phyloP scores from a whole-genome alignment of 192 early-diverging fungal species.

The Podila horticola region DNA sequence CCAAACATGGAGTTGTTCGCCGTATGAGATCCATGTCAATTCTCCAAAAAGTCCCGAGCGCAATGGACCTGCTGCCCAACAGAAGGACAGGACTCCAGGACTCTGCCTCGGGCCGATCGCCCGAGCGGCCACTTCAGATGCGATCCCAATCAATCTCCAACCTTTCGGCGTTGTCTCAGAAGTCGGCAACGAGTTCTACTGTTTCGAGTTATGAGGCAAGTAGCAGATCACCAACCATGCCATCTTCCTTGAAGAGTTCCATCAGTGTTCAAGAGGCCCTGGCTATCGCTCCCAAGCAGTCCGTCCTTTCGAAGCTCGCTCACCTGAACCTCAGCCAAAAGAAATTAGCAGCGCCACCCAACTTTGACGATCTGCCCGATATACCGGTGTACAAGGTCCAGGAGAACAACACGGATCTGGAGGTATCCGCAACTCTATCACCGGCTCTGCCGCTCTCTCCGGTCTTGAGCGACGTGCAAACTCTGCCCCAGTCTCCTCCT shows the following conservation, averaged over 20 bases:
- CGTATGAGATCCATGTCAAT: constrained; percentile 32
- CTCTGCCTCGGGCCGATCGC: not conserved
- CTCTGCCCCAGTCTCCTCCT: not conserved
- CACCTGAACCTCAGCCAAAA: constrained; percentile 19
- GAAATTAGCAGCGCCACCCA: constrained; percentile 11
- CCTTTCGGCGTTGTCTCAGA: constrained; percentile 12
- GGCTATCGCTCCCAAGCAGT: constrained; percentile 3
- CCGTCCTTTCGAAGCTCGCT: constrained; percentile 5
- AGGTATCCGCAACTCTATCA: not conserved
- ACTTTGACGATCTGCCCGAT: constrained; percentile 15
- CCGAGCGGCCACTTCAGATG: constrained; percentile 10
- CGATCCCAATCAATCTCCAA: constrained; percentile 34
- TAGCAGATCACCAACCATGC: not conserved
- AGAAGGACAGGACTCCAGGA: constrained; percentile 9
- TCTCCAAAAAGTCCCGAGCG: constrained; percentile 19
- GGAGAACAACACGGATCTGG: not conserved
- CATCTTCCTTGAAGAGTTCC: constrained; percentile 10
- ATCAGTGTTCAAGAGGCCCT: constrained; percentile 20
- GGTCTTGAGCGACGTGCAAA: not conserved
- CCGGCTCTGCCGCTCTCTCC: not conserved
- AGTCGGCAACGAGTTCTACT: constrained; percentile 6
- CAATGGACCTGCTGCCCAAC: not conserved
- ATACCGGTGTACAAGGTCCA: constrained; percentile 1
- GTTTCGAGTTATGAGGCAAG: constrained; percentile 2
- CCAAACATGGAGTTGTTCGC: constrained; percentile 23